phyloP scores from a whole-genome alignment of 208 protist species.

The Acanthamoeba healyi region DNA sequence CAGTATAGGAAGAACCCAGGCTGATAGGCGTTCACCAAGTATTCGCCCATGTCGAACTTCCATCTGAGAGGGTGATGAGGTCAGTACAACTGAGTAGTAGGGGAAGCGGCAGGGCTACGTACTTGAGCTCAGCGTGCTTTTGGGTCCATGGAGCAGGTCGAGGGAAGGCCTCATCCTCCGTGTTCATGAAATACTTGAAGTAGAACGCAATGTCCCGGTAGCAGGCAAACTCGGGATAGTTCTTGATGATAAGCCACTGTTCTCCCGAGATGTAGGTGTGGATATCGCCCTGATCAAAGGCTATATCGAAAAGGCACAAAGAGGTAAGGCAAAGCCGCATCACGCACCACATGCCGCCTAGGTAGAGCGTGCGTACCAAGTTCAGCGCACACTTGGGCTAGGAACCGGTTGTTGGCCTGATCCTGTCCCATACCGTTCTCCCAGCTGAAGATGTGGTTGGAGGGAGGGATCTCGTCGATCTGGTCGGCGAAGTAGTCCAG shows the following conservation, averaged over 20 bases:
- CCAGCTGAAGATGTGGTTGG: constrained; percentile 70
- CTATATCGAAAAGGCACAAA: neutral
- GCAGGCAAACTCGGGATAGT: constrained; percentile 85
- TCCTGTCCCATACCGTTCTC: constrained; percentile 71
- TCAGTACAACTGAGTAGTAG: neutral
- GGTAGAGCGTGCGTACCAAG: neutral
- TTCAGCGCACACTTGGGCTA: constrained; percentile 43
- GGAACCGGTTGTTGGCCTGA: constrained; percentile 36
- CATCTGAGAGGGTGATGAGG: neutral
- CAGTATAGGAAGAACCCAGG: constrained; percentile 54
- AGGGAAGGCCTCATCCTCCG: constrained; percentile 82
- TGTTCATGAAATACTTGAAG: constrained; percentile 88
- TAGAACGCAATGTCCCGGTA: constrained; percentile 88
- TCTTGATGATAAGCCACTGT: constrained; percentile 77
- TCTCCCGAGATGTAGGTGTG: constrained; percentile 81
- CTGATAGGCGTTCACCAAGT: constrained; percentile 60
- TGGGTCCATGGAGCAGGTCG: constrained; percentile 80
- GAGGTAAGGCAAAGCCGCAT: neutral
- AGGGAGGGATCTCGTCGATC: constrained; percentile 63
- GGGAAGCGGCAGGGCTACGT: constrained; percentile 66
- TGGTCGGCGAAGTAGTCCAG: constrained; percentile 89
- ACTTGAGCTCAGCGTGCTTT: constrained; percentile 69
- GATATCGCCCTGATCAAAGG: constrained; percentile 73
- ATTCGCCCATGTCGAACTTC: constrained; percentile 67
- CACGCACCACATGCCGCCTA: too few species aligned